These are phyloP conservation scores for Gleditsia sinensis DNA, from an alignment of 306 rosid species.

Conservation along the genomic window DNA sequence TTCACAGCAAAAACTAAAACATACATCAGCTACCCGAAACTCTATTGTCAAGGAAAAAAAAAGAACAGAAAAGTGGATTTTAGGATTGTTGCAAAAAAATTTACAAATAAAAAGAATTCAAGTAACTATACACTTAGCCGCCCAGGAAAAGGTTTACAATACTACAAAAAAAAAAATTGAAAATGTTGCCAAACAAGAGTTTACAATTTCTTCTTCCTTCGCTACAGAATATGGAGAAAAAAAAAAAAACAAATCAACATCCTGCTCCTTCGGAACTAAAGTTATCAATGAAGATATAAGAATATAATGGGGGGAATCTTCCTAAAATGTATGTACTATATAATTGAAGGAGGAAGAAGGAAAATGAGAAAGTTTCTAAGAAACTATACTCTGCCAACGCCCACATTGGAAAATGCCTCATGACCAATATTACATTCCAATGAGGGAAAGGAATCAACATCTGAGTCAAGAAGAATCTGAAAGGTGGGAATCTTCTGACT, in stretches of 20 bases:
- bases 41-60: too few relatives aligned
- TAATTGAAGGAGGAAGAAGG: constrained; percentile 28
- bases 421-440: constrained; percentile 48
- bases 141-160: too few relatives aligned
- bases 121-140: background rate
- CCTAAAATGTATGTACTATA: constrained; percentile 42
- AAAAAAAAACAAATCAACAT: constrained; percentile 6
- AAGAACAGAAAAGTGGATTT: background rate
- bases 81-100: background rate
- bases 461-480: constrained; percentile 38
- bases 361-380: constrained; percentile 9
- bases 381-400: constrained; percentile 39
- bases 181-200: background rate
- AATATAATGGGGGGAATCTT: constrained; percentile 38
- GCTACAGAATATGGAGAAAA: background rate
- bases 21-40: background rate
- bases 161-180: background rate
- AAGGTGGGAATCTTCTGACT: constrained; percentile 44
- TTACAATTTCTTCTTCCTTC: constrained; percentile 24
- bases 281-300: constrained; percentile 21
- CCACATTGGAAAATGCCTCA: constrained; percentile 33
- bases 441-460: constrained; percentile 20
- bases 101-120: background rate
- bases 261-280: constrained; percentile 23
- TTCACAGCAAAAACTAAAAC: background rate